Base-by-base conservation (phyloP, 352 stramenopile genomes). In the Phytophthora pisi region DNA sequence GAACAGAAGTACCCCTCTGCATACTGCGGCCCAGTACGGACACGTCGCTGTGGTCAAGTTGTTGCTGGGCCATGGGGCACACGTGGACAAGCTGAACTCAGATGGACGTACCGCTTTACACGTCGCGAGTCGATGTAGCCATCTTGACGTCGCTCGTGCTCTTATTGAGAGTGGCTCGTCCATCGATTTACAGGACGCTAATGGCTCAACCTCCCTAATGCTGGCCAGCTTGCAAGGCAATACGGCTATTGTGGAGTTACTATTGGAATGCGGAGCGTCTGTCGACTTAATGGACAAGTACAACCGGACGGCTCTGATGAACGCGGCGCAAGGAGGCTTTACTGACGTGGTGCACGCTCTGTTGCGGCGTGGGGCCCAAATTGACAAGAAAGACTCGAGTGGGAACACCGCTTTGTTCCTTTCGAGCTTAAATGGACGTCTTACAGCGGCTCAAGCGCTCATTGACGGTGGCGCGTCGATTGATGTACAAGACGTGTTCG, bases 101-200 rank as follows among this genome's bases (percentile, higher is more conserved):
- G 10, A 55, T 55, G 56, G 56, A 24, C 18, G 2, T 3, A 63
- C 56, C 3, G 56, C 56, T 8, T 50, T 38, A 9, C 16, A 38
- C 9, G 2, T 42, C 18, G 36, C 20, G 6, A 49, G 42, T 28
- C 13, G 8, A 38, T 50, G 49, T 38, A 36, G 52, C 18, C 18
- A 50, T 16, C 6, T 49, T 7, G 52, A 50, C 9, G 52, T 38
- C 23, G 16, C 34, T 34, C 9, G 24, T 16, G 11, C 36, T 31
- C 52, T 49, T 24, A 10, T 49, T 23, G n/a, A 49, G n/a, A 24
- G 5, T 23, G 42, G 15, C 7, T 10, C 18, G n/a, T 10, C n/a
- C 7, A 13, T 49, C 10, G 28, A 31, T 31, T 3, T 16, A 52
- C 23, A 15, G 18, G 36, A 52, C 46, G 20, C 6, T 9, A 52